These are phyloP conservation scores for Colletotrichum sp. DNA, from an alignment of 2,329 filamentous ascomycete species.

Conservation along the genomic window DNA sequence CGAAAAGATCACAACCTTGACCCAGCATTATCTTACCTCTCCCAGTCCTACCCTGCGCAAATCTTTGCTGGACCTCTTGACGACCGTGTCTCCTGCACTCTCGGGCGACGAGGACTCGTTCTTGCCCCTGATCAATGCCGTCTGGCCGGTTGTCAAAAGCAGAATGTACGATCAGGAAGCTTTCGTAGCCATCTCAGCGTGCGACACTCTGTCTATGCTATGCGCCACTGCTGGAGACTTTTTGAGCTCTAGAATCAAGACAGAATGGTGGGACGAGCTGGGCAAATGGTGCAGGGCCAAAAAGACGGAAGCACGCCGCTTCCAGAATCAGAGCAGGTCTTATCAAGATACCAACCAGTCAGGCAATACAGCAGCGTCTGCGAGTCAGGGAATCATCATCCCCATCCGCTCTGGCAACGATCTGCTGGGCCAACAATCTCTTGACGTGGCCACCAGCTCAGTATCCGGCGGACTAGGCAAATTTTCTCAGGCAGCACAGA, in stretches of 20 bases:
- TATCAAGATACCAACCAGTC: not conserved
- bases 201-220: slow-evolving; percentile 70
- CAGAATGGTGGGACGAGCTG: slow-evolving; percentile 69
- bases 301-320: slow-evolving; percentile 40
- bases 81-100: slow-evolving; percentile 74
- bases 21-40: slow-evolving; percentile 90
- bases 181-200: slow-evolving; percentile 73
- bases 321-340: not conserved
- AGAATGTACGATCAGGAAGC: slow-evolving; percentile 70
- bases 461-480: slow-evolving; percentile 50
- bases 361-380: not conserved
- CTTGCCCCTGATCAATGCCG: slow-evolving; percentile 84
- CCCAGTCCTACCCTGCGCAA: slow-evolving; percentile 80
- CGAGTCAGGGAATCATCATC: slow-evolving; percentile 26
- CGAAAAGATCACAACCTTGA: slow-evolving; percentile 79
- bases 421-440: slow-evolving; percentile 23
- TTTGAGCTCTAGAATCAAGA: slow-evolving; percentile 75
- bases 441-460: not conserved
- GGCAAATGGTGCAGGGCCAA: slow-evolving; percentile 51
- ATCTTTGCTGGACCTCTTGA: slow-evolving; percentile 78
- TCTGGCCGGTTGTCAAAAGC: slow-evolving; percentile 85
- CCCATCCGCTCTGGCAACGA: slow-evolving; percentile 29
- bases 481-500: slow-evolving; percentile 65
- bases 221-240: slow-evolving; percentile 82
- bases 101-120: slow-evolving; percentile 81